Percentiles rank a stretch among this genome's conserved stretches.
Conservation (phyloP, 176 grass and related monocot genomes). For the Aegilops sharonensis region DNA sequence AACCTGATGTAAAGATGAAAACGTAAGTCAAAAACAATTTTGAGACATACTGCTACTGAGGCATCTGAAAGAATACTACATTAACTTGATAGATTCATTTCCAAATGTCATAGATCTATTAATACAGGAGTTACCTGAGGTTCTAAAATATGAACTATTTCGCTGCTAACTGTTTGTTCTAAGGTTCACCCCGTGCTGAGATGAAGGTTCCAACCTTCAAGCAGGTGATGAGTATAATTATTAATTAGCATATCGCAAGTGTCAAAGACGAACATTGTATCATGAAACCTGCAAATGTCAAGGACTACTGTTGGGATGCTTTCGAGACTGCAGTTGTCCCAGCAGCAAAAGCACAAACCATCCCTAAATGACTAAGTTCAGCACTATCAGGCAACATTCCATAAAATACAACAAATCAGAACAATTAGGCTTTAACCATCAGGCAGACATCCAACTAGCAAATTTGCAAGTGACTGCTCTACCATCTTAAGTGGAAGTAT, state of each 20-base stretch:
- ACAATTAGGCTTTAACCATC: background rate
- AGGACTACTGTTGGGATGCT: background rate
- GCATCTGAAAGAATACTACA: background rate
- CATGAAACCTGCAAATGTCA: background rate
- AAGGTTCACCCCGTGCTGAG: background rate
- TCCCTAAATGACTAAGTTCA: background rate
- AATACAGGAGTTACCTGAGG: background rate
- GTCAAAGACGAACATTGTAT: background rate
- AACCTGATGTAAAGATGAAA: slow-evolving; percentile 54
- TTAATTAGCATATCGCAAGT: background rate
- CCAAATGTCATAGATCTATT: background rate
- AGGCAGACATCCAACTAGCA: background rate
- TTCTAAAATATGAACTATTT: slow-evolving; percentile 2
- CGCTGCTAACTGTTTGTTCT: background rate
- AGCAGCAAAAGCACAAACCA: background rate
- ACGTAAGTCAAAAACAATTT: slow-evolving; percentile 12
- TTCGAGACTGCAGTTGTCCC: background rate
- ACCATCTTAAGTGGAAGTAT: background rate
- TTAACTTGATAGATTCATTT: slow-evolving; percentile 12
- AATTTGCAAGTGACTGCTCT: background rate
- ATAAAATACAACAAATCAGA: background rate
- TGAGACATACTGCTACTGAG: slow-evolving; percentile 1
- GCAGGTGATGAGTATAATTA: slow-evolving; percentile 11
- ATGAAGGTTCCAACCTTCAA: slow-evolving; percentile 1
- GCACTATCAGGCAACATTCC: background rate